Conservation (phyloP, 2,329 filamentous ascomycete species). For the Fusarium xylarioides region DNA sequence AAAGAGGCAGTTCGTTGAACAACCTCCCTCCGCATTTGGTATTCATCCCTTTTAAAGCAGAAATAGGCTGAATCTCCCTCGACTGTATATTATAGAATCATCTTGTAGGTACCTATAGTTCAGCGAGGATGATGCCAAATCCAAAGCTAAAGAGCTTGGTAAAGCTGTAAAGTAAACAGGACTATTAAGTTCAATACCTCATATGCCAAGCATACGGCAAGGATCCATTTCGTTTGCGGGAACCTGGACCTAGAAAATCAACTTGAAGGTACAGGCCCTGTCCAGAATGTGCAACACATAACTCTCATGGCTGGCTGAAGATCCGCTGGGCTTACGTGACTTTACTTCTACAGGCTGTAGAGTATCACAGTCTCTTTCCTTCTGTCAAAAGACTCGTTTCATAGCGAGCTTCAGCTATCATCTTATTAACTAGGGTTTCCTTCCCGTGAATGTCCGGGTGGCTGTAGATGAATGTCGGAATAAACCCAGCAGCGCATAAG, state of each 20-base stretch:
- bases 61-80: not conserved
- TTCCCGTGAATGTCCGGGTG: constrained; percentile 8
- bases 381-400: not conserved
- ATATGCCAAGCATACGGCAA: constrained; percentile 23
- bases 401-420: not conserved
- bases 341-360: not conserved
- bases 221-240: constrained; percentile 14
- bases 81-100: not conserved
- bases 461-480: not conserved
- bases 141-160: not conserved
- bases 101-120: not conserved
- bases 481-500: not conserved
- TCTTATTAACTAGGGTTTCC: not conserved
- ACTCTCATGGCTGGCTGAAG: constrained; percentile 13
- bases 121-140: not conserved
- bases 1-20: constrained; percentile 22
- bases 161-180: constrained; percentile 32
- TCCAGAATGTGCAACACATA: constrained; percentile 11
- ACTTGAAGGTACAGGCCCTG: not conserved
- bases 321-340: constrained; percentile 5
- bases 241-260: constrained; percentile 1
- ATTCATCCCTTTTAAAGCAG: not conserved
- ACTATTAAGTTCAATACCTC: constrained; percentile 15
- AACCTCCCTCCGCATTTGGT: not conserved
- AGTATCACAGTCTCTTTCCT: not conserved